Evolutionary conservation across 2,329 filamentous ascomycete genomes (phyloP).

Genomic region (Dendryphion nanum): DNA sequence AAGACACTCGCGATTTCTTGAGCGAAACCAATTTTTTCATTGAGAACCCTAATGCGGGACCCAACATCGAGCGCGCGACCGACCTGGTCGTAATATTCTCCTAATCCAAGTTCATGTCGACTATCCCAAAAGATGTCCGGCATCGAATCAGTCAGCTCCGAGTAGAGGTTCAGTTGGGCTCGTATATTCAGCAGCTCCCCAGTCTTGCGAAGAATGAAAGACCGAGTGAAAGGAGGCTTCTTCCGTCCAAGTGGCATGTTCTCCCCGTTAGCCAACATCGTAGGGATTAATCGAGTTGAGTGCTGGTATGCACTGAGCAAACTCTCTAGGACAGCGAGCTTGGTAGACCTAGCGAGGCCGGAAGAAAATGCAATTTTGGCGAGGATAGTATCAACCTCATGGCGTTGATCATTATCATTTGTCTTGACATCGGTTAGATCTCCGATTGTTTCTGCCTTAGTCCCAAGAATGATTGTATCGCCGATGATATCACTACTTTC

Average conservation of each 20-base stretch:
- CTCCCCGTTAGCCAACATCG: conserved; percentile 68
- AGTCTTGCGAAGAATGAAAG: conserved; percentile 88
- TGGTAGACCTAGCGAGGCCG: conserved; percentile 86
- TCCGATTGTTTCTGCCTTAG: conserved; percentile 48
- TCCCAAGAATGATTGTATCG: conserved; percentile 86
- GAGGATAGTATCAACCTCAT: conserved; percentile 62
- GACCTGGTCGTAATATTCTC: conserved; percentile 93
- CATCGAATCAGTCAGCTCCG: conserved; percentile 89
- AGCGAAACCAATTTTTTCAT: conserved; percentile 97
- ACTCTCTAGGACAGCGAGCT: conserved; percentile 86
- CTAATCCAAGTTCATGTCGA: conserved; percentile 81
- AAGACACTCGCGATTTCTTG: conserved; percentile 91
- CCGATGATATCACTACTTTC: conserved; percentile 78
- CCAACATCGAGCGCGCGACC: conserved; percentile 87
- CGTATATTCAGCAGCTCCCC: conserved; percentile 86
- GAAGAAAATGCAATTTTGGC: conserved; percentile 97
- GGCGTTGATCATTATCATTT: conserved; percentile 27
- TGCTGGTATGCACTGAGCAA: conserved; percentile 81
- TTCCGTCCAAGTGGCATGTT: conserved; percentile 46
- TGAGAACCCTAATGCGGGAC: conserved; percentile 84
- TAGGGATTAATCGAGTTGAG: conserved; percentile 78
- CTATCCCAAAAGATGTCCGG: conserved; percentile 98
- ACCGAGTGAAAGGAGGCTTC: conserved; percentile 56
- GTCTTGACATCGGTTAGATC: conserved; percentile 44
- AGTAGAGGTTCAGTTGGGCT: conserved; percentile 94